Evolutionary conservation across 495 filamentous ascomycete genomes (phyloP), one percentile per base, ranked within the genome.

Genomic region (Staphylotrichum longicolle): DNA sequence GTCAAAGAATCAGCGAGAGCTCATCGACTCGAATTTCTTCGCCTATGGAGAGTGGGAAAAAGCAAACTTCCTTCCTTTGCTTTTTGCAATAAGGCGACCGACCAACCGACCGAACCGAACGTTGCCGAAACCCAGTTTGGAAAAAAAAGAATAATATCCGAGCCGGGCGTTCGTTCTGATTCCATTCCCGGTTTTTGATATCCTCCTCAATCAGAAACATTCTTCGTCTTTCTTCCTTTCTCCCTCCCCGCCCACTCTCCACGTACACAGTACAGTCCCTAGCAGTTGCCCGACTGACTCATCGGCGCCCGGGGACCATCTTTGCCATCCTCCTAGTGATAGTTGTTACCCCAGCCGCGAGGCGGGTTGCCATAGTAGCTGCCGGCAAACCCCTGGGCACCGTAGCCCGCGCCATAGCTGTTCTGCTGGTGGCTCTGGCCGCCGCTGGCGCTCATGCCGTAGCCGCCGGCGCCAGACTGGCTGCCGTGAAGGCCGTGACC

Each of bases 281-380:
- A 27, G 20, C 20, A 27, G 1, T 27, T 27, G 20, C 41, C 12
- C 27, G 30, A 11, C 40, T 30, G 34, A 41, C 51, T 55, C 54
- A 4, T 44, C 4, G 12, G 35, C 34, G 34, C 20, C 20, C 45
- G 46, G 45, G 46, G 46, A 40, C 52, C 35, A 44, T 30, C 47
- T 49, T 14, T 48, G 37, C 49, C 30, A 39, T 42, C 35, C 50
- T 57, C 51, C 64, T 80, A 79, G 68, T 80, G 75, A 70, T 91
- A 91, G 77, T 90, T 90, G 71, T 83, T 85, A 65, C 85, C 88
- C 86, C 88, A 91, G 55, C 82, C 83, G 45, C 77, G 78, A 47
- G 75, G 76, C 41, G 75, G 72, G 58, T 76, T 80, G 45, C 81
- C 82, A 63, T 86, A 85, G 69, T 79, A 81, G 64, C 67, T 77